A percentile compares a stretch with the other conserved stretches of the same genome.
Evolutionary conservation across 163 green algal species (phyloP).

Genomic region (Volvox carteri): DNA sequence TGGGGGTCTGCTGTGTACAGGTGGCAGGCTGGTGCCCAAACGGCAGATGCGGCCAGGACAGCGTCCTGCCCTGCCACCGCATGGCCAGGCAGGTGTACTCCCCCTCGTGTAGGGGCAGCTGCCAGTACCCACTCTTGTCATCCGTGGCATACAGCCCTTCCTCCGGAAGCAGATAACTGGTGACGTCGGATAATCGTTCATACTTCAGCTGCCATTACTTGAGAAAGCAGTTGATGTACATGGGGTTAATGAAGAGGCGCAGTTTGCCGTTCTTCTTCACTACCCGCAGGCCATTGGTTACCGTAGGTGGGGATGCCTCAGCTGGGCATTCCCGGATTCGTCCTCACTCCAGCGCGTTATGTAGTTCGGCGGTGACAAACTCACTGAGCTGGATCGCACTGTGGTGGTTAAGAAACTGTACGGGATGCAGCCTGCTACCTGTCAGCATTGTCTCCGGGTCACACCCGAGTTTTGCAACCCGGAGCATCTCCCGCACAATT

Average conservation of each 20-base stretch:
- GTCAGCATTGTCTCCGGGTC: background rate
- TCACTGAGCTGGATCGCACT: background rate
- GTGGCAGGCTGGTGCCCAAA: slow-evolving; percentile 16
- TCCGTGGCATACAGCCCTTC: background rate
- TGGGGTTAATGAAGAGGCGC: slow-evolving; percentile 10
- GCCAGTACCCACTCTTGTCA: slow-evolving; percentile 12
- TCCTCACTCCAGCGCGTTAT: background rate
- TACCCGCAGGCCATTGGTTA: background rate
- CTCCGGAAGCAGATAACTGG: too few relatives aligned
- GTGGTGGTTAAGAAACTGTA: background rate
- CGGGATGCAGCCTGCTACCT: background rate
- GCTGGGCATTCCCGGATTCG: background rate
- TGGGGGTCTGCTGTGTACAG: background rate
- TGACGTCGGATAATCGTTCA: background rate
- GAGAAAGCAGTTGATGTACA: slow-evolving; percentile 26
- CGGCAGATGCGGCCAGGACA: background rate
- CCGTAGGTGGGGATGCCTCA: background rate
- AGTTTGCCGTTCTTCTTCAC: background rate
- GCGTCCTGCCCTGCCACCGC: background rate
- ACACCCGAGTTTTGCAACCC: background rate
- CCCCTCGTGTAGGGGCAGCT: background rate
- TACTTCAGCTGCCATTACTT: background rate
- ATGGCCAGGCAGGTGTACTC: background rate
- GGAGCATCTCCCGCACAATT: background rate
- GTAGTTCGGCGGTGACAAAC: background rate